A percentile compares a stretch with the other conserved stretches of the same genome.
phyloP scores from a whole-genome alignment of 2,329 filamentous ascomycete genomes.

The Colletotrichum horii region DNA sequence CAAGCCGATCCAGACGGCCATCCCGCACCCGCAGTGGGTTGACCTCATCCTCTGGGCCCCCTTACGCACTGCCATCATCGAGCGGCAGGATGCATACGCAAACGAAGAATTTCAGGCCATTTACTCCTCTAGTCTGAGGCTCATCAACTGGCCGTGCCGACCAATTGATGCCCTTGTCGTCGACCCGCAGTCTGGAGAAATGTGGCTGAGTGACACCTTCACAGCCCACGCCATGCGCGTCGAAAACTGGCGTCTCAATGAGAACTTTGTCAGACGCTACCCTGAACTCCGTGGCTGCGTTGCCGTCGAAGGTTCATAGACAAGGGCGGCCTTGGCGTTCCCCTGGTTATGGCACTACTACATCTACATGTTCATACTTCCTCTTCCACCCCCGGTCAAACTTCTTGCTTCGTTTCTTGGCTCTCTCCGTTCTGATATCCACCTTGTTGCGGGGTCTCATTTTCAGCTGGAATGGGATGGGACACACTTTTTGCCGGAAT shows the following conservation, averaged over 20 bases:
- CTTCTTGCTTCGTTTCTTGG: conserved; percentile 4
- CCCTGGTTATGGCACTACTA: neutral
- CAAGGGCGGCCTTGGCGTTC: neutral
- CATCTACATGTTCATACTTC: neutral
- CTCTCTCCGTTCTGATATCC: neutral
- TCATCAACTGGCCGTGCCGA: conserved; percentile 37
- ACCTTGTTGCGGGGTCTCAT: conserved; percentile 4
- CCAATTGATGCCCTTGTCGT: conserved; percentile 27
- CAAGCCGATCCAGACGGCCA: conserved; percentile 30
- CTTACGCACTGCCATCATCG: conserved; percentile 38
- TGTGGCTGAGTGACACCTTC: conserved; percentile 30
- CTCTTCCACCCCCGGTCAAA: neutral
- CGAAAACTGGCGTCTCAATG: conserved; percentile 30
- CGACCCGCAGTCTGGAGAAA: conserved; percentile 29
- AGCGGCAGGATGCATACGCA: conserved; percentile 39
- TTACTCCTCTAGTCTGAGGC: conserved; percentile 36
- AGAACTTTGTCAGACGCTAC: conserved; percentile 30
- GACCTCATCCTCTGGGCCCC: conserved; percentile 36
- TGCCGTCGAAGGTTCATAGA: conserved; percentile 8
- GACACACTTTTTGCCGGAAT: neutral
- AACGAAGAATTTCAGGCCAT: conserved; percentile 40
- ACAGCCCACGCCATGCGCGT: conserved; percentile 27
- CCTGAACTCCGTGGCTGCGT: conserved; percentile 28
- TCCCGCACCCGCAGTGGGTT: conserved; percentile 36
- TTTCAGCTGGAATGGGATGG: conserved; percentile 17